Base-by-base conservation (phyloP, 78 protist genomes). In the Planoprotostelium fungivorum region DNA sequence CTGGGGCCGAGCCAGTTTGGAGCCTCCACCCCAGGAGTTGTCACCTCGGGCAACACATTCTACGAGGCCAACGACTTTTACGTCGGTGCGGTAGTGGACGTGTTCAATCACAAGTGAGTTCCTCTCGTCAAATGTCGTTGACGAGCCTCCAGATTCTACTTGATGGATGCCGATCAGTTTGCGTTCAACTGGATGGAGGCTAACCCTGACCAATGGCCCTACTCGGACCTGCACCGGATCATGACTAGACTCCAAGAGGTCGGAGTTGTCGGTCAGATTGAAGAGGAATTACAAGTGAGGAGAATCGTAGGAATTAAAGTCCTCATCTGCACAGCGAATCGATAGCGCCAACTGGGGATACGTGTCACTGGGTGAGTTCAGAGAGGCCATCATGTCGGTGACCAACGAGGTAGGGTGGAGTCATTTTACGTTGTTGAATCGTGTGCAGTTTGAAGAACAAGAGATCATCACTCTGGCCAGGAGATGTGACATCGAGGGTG, bases 141-240 rank as follows among this genome's bases (percentile, higher is more conserved):
- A 51, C 31, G 87, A 86, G 23, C 35, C 37, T 0, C 0, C n/a
- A 31, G 0, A 29, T 89, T 88, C 84, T 29, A 1, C 34, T 84
- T 92, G 28, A 23, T 28, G 51, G 87, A 38, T 36, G 87, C 88
- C 36, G 95, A 92, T 73, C 91, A 92, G 16, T 38, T 35, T 51
- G 63, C 95, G 31, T 1, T 38, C 51, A 5, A 0, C 1, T 89
- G 84, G 38, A 36, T 92, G 87, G 90, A 87, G 38, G 0, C 0
- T 34, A 29, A 51, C 38, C 0, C 89, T 1, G 39, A 86, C 29
- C 9, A 10, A 28, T 87, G 39, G 36, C 85, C 29, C 35, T 1
- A 36, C 29, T 0, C 89, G 25, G 35, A 38, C 93, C 1, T 86
- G 86, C 25, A 86, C 29, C 38, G 31, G 34, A 84, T 90, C 73